phyloP scores from a whole-genome alignment of 2,329 filamentous ascomycete species.

The Chalara sp. region DNA sequence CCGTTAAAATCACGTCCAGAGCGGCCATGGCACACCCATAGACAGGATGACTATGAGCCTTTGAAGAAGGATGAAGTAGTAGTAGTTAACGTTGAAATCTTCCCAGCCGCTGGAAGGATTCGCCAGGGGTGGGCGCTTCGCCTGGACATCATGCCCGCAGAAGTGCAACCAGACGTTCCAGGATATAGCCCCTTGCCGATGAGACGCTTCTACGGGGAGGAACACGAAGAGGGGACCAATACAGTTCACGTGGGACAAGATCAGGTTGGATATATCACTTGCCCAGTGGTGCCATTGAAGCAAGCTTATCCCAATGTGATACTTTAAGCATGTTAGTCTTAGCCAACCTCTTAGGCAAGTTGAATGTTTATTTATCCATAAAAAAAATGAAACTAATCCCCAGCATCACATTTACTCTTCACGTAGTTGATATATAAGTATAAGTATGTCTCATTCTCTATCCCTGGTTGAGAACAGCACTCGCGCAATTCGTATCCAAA shows the following conservation, averaged over 20 bases:
- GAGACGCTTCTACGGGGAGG: background rate
- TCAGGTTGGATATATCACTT: background rate
- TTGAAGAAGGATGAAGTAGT: background rate
- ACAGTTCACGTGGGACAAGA: background rate
- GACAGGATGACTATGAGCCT: slow-evolving; percentile 5
- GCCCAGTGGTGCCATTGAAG: slow-evolving; percentile 3
- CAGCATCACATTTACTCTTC: too few species aligned
- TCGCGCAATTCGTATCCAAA: too few species aligned
- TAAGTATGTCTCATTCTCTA: too few species aligned
- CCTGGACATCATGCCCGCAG: background rate
- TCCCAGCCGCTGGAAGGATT: slow-evolving; percentile 2
- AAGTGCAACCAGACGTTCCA: slow-evolving; percentile 1
- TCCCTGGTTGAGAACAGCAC: too few species aligned
- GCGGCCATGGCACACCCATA: slow-evolving; percentile 10
- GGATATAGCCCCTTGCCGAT: background rate
- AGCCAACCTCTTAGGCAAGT: too few species aligned
- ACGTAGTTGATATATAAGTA: too few species aligned
- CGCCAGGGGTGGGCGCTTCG: slow-evolving; percentile 1
- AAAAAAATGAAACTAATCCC: too few species aligned
- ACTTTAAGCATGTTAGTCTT: too few species aligned
- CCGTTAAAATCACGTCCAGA: slow-evolving; percentile 4
- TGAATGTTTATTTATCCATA: too few species aligned
- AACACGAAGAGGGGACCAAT: slow-evolving; percentile 1
- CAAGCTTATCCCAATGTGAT: background rate
- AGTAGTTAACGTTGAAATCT: slow-evolving; percentile 1